phyloP scores from a whole-genome alignment of 768 basidiomycete species.

The Lentinula sp. region DNA sequence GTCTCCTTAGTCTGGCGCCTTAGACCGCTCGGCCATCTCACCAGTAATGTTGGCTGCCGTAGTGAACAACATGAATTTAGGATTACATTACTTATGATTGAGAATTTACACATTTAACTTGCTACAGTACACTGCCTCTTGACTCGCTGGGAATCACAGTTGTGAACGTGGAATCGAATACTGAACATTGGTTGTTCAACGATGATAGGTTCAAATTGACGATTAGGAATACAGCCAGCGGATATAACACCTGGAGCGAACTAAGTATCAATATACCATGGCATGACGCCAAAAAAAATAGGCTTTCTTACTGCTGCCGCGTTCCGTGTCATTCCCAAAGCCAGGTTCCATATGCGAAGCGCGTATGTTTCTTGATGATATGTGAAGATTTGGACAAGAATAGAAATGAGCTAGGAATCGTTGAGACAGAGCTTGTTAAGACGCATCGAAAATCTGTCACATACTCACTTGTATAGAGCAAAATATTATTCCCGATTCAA shows the following conservation, averaged over 20 bases:
- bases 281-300: no score
- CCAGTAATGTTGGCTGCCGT: not conserved
- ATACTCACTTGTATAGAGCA: not conserved
- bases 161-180: no score
- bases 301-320: not conserved
- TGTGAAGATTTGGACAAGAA: not conserved
- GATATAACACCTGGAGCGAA: not conserved
- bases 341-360: not conserved
- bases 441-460: not conserved
- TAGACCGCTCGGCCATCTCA: slow-evolving; percentile 87
- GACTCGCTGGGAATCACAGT: no score
- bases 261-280: no score
- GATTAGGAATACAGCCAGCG: not conserved
- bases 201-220: not conserved
- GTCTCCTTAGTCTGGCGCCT: slow-evolving; percentile 76
- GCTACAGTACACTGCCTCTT: no score
- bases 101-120: no score
- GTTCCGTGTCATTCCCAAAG: not conserved
- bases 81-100: no score
- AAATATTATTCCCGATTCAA: not conserved
- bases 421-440: not conserved
- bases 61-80: no score
- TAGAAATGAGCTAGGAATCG: not conserved
- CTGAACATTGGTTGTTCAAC: no score
- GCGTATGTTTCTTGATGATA: not conserved